Base-by-base conservation (phyloP, 1,284 basidiomycete species). In the Trametes versicolor region DNA sequence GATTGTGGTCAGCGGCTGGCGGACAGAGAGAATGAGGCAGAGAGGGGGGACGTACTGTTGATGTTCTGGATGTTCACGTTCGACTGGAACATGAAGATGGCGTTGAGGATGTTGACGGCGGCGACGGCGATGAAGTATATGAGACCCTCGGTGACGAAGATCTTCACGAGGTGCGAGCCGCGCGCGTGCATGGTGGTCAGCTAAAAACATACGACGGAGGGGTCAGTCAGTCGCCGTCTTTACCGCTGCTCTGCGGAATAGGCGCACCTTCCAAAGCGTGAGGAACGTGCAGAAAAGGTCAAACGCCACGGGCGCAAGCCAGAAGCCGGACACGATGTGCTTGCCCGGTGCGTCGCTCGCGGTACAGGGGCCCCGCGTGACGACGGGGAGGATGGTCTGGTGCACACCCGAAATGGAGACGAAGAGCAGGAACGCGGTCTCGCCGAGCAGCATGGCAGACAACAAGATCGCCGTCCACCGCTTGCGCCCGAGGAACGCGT, bases 41-140 rank as follows among this genome's bases (percentile, higher is more conserved):
- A 9, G 29, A 32, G 6, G 15, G 29, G 50, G 32, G 32, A 49
- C 60, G 45, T 23, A 61, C 61, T 52, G 23, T 62, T 62, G 54
- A 62, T 62, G 61, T 62, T 62, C 29, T 62, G 61, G 49, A 62
- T 62, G 61, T 57, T 62, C 23, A 32, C 61, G 61, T 62, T 57
- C 37, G 54, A 57, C 34, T 62, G 61, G 61, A 62, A 62, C 61
- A 62, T 62, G 54, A 62, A 62, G 37, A 62, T 62, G 27, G 61
- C 61, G 54, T 62, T 62, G 32, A 62, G 61, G 54, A 62, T 54
- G 61, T 62, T 62, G 54, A 62, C 61, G n/a, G 48, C 54, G 21
- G 61, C 45, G 13, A 62, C 61, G n/a, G 56, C 48, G 48, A 62
- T 41, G 54, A 62, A 62, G 61, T 62, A 62, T 48, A 62, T 52